phyloP scores from a whole-genome alignment of 169 alveolate genomes.

The Plasmodium ovale region DNA sequence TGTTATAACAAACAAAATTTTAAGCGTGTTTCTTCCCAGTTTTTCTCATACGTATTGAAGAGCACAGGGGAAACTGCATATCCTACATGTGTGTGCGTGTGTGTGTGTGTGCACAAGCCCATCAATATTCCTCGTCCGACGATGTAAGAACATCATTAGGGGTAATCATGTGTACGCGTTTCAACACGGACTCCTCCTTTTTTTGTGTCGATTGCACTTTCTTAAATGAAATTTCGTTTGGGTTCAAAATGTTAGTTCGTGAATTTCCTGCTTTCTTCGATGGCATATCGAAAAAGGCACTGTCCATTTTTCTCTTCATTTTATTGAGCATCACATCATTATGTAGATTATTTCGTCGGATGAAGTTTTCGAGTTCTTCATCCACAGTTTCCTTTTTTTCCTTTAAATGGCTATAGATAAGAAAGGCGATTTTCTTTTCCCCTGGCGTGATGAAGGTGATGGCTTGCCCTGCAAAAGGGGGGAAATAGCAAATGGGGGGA shows the following conservation, averaged over 20 bases:
- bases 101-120: not conserved
- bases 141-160: constrained; percentile 72
- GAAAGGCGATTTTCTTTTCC: constrained; percentile 73
- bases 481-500: not conserved
- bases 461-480: constrained; percentile 32
- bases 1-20: too few relatives aligned
- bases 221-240: constrained; percentile 11
- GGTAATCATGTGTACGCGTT: constrained; percentile 32
- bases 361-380: constrained; percentile 48
- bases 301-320: constrained; percentile 57
- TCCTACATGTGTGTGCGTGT: not conserved
- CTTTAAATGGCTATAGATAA: constrained; percentile 47
- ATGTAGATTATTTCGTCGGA: constrained; percentile 27
- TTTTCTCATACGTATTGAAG: too few relatives aligned
- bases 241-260: not conserved
- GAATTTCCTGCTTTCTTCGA: constrained; percentile 5
- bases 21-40: not conserved
- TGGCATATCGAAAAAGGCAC: constrained; percentile 25
- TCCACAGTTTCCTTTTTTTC: constrained; percentile 36
- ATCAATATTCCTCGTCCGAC: constrained; percentile 40
- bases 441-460: constrained; percentile 54
- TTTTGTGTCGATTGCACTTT: not conserved
- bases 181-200: not conserved
- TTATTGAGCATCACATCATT: constrained; percentile 30
- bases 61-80: too few relatives aligned